Base-by-base conservation (phyloP, 1,284 basidiomycete species). In the Bothia castanella region DNA sequence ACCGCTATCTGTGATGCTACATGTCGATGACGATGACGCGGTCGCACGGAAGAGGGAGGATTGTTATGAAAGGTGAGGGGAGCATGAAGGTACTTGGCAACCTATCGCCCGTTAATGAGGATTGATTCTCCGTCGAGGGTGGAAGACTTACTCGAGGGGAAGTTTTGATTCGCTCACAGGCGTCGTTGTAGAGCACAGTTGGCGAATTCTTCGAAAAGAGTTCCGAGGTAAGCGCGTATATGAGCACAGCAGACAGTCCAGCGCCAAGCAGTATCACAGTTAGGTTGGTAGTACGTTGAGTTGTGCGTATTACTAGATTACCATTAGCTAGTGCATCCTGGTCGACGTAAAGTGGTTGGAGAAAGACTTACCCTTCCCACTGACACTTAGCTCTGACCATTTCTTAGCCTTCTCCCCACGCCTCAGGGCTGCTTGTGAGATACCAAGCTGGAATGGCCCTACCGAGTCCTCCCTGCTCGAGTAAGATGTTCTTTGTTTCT, bases 191-290 rank as follows among this genome's bases (percentile, higher is more conserved):
- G 45, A 97, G 74, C 27, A 94, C 91, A 2, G 91, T 92, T 2
- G 93, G 91, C 27, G 92, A 95, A 70, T 97, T 97, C 64, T 81
- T 86, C 14, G 92, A 93, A 69, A 96, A 95, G 7, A 97, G 76
- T 69, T 96, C 92, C 20, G 90, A 89, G 12, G 86, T 87, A 31
- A 95, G 77, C 12, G 90, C 87, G 60, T 95, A 92, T n/a, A 87
- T 74, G 32, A 95, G 77, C 42, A 95, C 74, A 10, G 84, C 82
- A 38, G 90, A 91, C 30, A 91, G 76, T 29, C 84, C 87, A 20
- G 89, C 92, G 30, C 92, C 92, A 40, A 92, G 70, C 6, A 94
- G 61, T 56, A 97, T 92, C 45, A 97, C 87, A 8, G 82, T 77
- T 14, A 95, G 67, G 61, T 93, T 95, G 8, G 89, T 82, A 31